Evolutionary conservation across 306 rosid species (phyloP), one percentile per base, ranked within the genome.

Genomic region (Alnus rubra): DNA sequence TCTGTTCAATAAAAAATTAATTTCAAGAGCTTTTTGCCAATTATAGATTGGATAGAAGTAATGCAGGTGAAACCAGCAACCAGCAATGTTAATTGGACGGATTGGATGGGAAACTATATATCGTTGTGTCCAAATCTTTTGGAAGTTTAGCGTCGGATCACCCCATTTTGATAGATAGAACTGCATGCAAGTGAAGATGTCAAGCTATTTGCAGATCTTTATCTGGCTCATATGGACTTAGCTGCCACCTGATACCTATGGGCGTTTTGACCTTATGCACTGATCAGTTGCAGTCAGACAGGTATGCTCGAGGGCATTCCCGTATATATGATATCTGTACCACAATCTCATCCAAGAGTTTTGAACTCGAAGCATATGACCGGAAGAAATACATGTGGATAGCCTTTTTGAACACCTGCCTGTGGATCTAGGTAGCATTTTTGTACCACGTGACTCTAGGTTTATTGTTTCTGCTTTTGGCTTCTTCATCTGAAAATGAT

Each of bases 1-100:
- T 2, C 48, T 1, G 31, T 48, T 64, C 19, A 28, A 39, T 33
- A 30, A 48, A 23, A 5, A 76, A 31, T 75, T 68, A 63, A 10
- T 48, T 74, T 79, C 31, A 13, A 53, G 65, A 45, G n/a, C 15
- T 55, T 12, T 67, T 44, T 72, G 77, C 62, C 78, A 23, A 75
- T 37, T 82, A 65, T 62, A 33, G 35, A 56, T 84, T 72, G 52
- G 50, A 72, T 75, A 70, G 76, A 53, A 84, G 79, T 76, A 86
- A 81, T 87, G 93, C 92, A 88, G 98, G 92, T 56, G 97, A 93
- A 64, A 47, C 76, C 82, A 82, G 84, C 84, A 86, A 76, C 76
- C 92, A 86, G 85, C 77, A 83, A 74, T 86, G 85, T 87, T 87
- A 82, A 85, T 79, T 23, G 80, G 76, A 42, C 28, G 53, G 37